Evolutionary conservation across 371 early-diverging fungal species (phyloP).

Genomic region (Syncephalastrum sp.): DNA sequence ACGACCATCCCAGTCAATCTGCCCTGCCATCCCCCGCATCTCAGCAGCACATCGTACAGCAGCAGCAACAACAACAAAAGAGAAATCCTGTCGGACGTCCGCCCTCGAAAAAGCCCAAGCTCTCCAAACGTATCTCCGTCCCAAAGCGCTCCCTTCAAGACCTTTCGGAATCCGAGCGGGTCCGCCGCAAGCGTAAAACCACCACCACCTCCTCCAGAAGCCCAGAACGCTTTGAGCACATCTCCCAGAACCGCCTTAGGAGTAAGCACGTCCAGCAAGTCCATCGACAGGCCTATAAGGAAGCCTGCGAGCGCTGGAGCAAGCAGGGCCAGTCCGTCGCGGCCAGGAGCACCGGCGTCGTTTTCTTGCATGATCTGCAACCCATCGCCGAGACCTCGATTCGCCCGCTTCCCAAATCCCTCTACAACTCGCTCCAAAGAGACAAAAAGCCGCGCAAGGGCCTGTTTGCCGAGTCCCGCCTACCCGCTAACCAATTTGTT

Average conservation of each 20-base stretch:
- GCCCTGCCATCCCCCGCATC: slow-evolving; percentile 1
- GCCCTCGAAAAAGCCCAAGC: slow-evolving; percentile 20
- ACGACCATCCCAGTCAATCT: not conserved
- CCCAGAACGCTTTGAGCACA: slow-evolving; percentile 1
- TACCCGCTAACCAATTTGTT: slow-evolving; percentile 59
- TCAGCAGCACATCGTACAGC: slow-evolving; percentile 21
- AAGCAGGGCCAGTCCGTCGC: slow-evolving; percentile 15
- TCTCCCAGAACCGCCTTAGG: slow-evolving; percentile 15
- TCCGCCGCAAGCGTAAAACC: slow-evolving; percentile 2
- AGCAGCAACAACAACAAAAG: slow-evolving; percentile 13
- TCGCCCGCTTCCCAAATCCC: slow-evolving; percentile 15
- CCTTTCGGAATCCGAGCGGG: slow-evolving; percentile 5
- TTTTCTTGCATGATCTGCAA: not conserved
- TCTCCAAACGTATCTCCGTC: slow-evolving; percentile 23
- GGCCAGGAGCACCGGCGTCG: slow-evolving; percentile 16
- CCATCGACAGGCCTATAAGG: slow-evolving; percentile 5
- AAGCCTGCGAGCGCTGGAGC: slow-evolving; percentile 10
- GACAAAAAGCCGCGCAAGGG: slow-evolving; percentile 39
- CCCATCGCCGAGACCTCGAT: slow-evolving; percentile 23
- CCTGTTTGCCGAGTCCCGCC: slow-evolving; percentile 68
- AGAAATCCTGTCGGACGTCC: slow-evolving; percentile 11
- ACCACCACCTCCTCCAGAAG: not conserved
- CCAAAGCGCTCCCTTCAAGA: slow-evolving; percentile 15
- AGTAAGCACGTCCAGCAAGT: slow-evolving; percentile 16
- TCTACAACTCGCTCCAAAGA: slow-evolving; percentile 15